Conservation (phyloP, 2,329 filamentous ascomycete genomes). For the Fusarium albidum region DNA sequence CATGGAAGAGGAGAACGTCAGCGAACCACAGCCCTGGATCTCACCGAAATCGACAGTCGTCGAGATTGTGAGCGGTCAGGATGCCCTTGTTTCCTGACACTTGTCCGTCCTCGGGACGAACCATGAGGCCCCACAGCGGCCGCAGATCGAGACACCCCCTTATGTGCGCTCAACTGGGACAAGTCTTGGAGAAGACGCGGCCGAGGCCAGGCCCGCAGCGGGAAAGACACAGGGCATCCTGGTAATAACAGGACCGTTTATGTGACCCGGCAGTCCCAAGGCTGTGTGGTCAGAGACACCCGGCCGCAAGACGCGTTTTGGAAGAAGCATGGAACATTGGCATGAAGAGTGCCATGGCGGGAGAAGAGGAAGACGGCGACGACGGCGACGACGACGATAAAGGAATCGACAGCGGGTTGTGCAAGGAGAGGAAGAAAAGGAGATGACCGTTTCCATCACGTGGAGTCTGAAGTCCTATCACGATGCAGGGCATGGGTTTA, state of each 20-base stretch:
- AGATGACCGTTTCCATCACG: neutral
- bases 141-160: slow-evolving; percentile 49
- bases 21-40: slow-evolving; percentile 45
- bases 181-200: slow-evolving; percentile 31
- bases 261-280: slow-evolving; percentile 31
- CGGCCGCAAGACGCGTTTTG: slow-evolving; percentile 11
- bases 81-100: slow-evolving; percentile 46
- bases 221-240: slow-evolving; percentile 39
- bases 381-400: neutral
- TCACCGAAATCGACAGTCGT: slow-evolving; percentile 47
- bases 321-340: slow-evolving; percentile 30
- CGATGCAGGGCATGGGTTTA: slow-evolving; percentile 13
- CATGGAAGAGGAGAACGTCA: slow-evolving; percentile 32
- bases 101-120: slow-evolving; percentile 50
- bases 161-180: slow-evolving; percentile 35
- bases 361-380: neutral
- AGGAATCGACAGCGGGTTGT: neutral
- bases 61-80: slow-evolving; percentile 41
- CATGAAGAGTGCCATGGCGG: slow-evolving; percentile 6
- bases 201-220: slow-evolving; percentile 42
- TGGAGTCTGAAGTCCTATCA: neutral
- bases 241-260: slow-evolving; percentile 39
- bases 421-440: neutral
- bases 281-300: slow-evolving; percentile 4
- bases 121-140: slow-evolving; percentile 50